Evolutionary conservation across 73 alveolate species (phyloP), one percentile per base, ranked within the genome.

Genomic region (Symbiodinium pilosum): DNA sequence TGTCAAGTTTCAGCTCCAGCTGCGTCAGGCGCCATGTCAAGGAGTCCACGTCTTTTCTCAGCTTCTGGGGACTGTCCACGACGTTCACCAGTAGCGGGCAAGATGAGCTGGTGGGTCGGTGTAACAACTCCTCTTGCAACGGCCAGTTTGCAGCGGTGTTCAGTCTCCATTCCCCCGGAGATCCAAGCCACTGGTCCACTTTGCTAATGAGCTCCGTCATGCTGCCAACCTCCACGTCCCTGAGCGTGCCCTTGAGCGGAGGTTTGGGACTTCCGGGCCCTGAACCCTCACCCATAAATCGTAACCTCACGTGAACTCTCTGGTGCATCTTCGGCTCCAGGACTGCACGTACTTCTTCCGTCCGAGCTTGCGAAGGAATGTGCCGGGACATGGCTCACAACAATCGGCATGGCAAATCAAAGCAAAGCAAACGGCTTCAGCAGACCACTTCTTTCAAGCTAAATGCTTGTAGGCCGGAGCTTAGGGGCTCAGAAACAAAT

Each of bases 31-130:
- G 32, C 9, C 30, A 14, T 20, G 24, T 32, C 81, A 64, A 14
- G 38, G 81, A 64, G 18, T 64, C 32, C 21, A 64, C 81, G 34
- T 64, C 81, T 38, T n/a, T 64, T 38, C 30, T 28, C 7, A 41
- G 21, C 69, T 39, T 59, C 43, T 88, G 87, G 87, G 71, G 59
- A 44, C 95, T 40, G 39, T 88, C 68, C 95, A 83, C 71, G 26
- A 88, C 95, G 34, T 88, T 83, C 86, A 88, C 95, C 64, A 88
- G 87, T 86, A 88, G 40, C 12, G 95, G 95, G 40, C 87, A 88
- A 44, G 73, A 41, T 2, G 21, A 32, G 36, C 73, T 59, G 7
- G 87, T 88, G 86, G 95, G 95, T 28, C 95, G 32, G 51, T 36
- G 95, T 34, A 88, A 43, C 26, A 86, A 86, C 44, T 88, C 95